These are phyloP conservation scores for Thermoascus crustaceus DNA, from an alignment of 2,329 filamentous ascomycete species.

Conservation along the genomic window DNA sequence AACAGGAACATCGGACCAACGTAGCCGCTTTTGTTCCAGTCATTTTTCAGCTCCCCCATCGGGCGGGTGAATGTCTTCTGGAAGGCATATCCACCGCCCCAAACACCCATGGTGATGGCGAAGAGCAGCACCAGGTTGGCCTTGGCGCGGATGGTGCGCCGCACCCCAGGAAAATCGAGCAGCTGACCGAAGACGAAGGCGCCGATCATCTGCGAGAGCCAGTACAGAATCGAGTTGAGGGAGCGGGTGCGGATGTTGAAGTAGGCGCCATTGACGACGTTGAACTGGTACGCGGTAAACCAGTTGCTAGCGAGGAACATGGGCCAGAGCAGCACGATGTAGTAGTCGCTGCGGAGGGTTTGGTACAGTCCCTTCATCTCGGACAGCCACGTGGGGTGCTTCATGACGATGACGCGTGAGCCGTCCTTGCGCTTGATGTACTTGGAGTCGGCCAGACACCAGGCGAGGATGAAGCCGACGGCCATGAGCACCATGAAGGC, in stretches of 20 bases:
- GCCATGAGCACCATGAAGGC: conserved; percentile 81
- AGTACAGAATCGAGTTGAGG: conserved; percentile 76
- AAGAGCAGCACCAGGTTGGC: conserved; percentile 55
- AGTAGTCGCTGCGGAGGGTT: conserved; percentile 61
- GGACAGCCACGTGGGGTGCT: conserved; percentile 77
- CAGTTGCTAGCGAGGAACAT: conserved; percentile 75
- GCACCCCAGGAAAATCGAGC: conserved; percentile 54
- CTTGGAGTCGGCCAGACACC: conserved; percentile 62
- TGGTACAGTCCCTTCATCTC: conserved; percentile 70
- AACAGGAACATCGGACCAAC: conserved; percentile 78
- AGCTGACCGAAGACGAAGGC: conserved; percentile 64
- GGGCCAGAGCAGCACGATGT: conserved; percentile 67
- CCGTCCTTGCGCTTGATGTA: conserved; percentile 69
- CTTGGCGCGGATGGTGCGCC: conserved; percentile 62
- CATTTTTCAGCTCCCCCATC: conserved; percentile 32
- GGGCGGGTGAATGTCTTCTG: conserved; percentile 54
- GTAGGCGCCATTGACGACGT: conserved; percentile 59
- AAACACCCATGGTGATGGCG: conserved; percentile 64
- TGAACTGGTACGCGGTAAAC: conserved; percentile 76
- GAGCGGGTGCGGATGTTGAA: conserved; percentile 68
- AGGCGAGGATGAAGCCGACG: conserved; percentile 59
- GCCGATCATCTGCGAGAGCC: conserved; percentile 67
- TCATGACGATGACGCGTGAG: conserved; percentile 75
- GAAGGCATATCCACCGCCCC: conserved; percentile 77
- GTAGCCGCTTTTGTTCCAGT: conserved; percentile 62